Evolutionary conservation across 2,329 filamentous ascomycete species (phyloP), one percentile per base, ranked within the genome.

Genomic region (Calcarisporium arbuscula): DNA sequence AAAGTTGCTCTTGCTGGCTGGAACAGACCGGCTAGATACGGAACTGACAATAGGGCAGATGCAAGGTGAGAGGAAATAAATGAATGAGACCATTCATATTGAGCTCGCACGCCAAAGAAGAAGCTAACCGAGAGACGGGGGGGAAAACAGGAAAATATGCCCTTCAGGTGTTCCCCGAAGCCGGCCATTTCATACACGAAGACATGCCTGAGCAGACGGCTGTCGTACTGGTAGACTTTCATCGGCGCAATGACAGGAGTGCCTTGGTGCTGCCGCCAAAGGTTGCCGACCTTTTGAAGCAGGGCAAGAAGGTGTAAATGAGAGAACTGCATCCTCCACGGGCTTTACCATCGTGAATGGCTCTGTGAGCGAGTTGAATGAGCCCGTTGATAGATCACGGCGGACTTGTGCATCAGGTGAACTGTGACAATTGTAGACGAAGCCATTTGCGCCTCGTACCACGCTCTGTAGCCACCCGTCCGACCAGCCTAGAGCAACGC

Each of bases 171-270:
- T 85, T 96, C 49, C 89, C 92, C 1, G 86, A 95, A 55, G 88
- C 92, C 2, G 92, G 92, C 1, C 92, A 98, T 58, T 98, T 98
- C 52, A 79, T 98, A 36, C 92, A 98, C 46, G 92, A 98, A 58
- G 92, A 98, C 57, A 74, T 90, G 32, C 89, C 92, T 0, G 84
- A 88, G 52, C 94, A 90, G 67, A 94, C 84, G 28, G 92, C 92
- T 1, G 70, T 83, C 47, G 74, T 87, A 8, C 65, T 96, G 33
- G 85, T 84, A 2, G 92, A 98, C 54, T 96, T 98, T 54, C 90
- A 92, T 53, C 82, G 81, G 46, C 72, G 92, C 34, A 98, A 98
- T 54, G 90, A 96, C 61, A 73, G 89, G 41, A 87, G 78, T 49
- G 74, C 81, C 9, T 58, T 98, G 39, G 83, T 96, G 2, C 65